Evolutionary conservation across 1,284 basidiomycete genomes (phyloP).

Genomic region (Sutorius eximius): DNA sequence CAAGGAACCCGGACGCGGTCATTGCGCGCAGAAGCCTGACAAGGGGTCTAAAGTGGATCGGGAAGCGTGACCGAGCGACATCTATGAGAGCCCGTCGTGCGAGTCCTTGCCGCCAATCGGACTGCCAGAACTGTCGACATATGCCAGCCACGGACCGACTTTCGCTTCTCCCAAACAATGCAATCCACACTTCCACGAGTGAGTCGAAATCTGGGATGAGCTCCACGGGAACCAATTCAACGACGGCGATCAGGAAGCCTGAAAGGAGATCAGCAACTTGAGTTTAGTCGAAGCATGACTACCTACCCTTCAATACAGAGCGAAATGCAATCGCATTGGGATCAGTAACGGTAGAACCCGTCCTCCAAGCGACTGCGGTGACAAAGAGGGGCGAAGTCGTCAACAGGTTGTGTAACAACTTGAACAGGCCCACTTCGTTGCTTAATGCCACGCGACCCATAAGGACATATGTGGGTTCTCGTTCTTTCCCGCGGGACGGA

Average conservation of each 20-base stretch:
- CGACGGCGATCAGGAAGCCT: slow-evolving; percentile 71
- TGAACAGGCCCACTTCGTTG: slow-evolving; percentile 58
- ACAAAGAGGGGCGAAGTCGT: slow-evolving; percentile 73
- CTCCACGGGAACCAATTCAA: slow-evolving; percentile 75
- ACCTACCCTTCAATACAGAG: slow-evolving; percentile 77
- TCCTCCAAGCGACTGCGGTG: slow-evolving; percentile 65
- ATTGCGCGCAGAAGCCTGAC: slow-evolving; percentile 75
- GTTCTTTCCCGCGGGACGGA: slow-evolving; percentile 48
- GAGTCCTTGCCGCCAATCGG: slow-evolving; percentile 60
- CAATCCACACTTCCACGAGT: slow-evolving; percentile 76
- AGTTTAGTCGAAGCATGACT: not conserved
- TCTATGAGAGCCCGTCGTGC: slow-evolving; percentile 77
- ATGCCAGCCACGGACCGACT: slow-evolving; percentile 65
- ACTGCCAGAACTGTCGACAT: slow-evolving; percentile 77
- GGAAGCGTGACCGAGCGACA: slow-evolving; percentile 77
- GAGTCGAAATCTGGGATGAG: slow-evolving; percentile 69
- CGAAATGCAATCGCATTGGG: slow-evolving; percentile 82
- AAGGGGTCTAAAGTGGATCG: slow-evolving; percentile 72
- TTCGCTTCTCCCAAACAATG: slow-evolving; percentile 79
- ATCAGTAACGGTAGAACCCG: slow-evolving; percentile 68
- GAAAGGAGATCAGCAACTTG: slow-evolving; percentile 9
- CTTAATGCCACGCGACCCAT: slow-evolving; percentile 58
- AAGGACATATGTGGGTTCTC: slow-evolving; percentile 50
- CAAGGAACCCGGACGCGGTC: slow-evolving; percentile 68
- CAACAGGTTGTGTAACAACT: slow-evolving; percentile 53